Evolutionary conservation across 2,329 filamentous ascomycete genomes (phyloP).

Genomic region (Myriosclerotinia curreyana): DNA sequence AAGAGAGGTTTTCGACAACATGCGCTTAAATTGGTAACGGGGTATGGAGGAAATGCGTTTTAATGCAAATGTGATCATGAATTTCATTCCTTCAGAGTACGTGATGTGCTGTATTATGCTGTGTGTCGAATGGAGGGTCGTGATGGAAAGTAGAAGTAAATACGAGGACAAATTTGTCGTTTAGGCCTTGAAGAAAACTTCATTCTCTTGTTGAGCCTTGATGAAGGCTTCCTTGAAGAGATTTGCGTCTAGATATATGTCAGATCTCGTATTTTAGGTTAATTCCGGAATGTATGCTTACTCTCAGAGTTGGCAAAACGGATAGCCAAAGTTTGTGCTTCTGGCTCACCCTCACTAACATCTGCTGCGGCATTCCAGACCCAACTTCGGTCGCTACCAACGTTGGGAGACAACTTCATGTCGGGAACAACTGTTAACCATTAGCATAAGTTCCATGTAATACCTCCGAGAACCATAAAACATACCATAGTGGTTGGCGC

Average conservation of each 20-base stretch:
- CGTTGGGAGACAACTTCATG: slow-evolving; percentile 98
- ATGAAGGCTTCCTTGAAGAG: slow-evolving; percentile 96
- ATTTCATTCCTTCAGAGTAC: slow-evolving; percentile 32
- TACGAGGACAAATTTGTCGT: slow-evolving; percentile 20
- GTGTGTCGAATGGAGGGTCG: slow-evolving; percentile 26
- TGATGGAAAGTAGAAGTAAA: slow-evolving; percentile 25
- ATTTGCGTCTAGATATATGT: slow-evolving; percentile 71
- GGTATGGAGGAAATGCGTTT: slow-evolving; percentile 24
- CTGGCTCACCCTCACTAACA: slow-evolving; percentile 95
- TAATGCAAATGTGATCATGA: slow-evolving; percentile 32
- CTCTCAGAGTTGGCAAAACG: slow-evolving; percentile 97
- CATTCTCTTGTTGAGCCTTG: slow-evolving; percentile 95
- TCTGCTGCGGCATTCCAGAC: slow-evolving; percentile 98
- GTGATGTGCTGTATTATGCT: slow-evolving; percentile 27
- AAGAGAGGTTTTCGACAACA: slow-evolving; percentile 31
- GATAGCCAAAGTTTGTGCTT: slow-evolving; percentile 93
- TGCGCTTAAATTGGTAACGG: slow-evolving; percentile 29
- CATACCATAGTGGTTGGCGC: slow-evolving; percentile 99
- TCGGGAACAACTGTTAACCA: slow-evolving; percentile 75
- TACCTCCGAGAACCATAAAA: slow-evolving; percentile 28
- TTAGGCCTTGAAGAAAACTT: slow-evolving; percentile 68
- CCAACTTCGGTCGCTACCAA: slow-evolving; percentile 97
- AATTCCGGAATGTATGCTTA: slow-evolving; percentile 48
- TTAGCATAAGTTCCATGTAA: slow-evolving; percentile 25
- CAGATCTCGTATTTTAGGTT: slow-evolving; percentile 21